These are phyloP conservation scores for Psilocybe mexicana DNA, from an alignment of 1,284 basidiomycete genomes.

Conservation along the genomic window DNA sequence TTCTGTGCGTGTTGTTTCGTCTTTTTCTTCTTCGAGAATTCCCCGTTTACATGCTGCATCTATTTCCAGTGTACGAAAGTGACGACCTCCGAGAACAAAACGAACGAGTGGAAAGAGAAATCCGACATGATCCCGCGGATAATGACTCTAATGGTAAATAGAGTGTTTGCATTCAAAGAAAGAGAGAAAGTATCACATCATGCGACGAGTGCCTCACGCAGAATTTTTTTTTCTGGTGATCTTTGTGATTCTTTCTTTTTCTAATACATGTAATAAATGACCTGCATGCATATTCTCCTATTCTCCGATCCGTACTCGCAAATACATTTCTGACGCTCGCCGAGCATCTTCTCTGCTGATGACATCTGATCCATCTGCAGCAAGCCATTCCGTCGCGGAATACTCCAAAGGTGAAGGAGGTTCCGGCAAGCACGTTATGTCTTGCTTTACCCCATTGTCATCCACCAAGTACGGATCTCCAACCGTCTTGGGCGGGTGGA, in stretches of 20 bases:
- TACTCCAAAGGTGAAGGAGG: slow-evolving; percentile 47
- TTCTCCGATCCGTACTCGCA: slow-evolving; percentile 14
- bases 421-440: slow-evolving; percentile 45
- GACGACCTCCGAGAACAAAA: slow-evolving; percentile 46
- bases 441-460: slow-evolving; percentile 53
- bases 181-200: not conserved
- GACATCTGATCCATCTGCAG: slow-evolving; percentile 2
- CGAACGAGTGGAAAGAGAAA: slow-evolving; percentile 44
- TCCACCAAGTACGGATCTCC: slow-evolving; percentile 45
- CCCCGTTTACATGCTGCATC: not conserved
- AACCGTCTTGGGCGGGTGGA: slow-evolving; percentile 40
- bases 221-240: not conserved
- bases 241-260: no score
- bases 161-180: not conserved
- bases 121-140: slow-evolving; percentile 22
- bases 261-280: no score
- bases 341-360: slow-evolving; percentile 10
- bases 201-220: not conserved
- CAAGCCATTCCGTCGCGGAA: slow-evolving; percentile 1
- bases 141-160: slow-evolving; percentile 12
- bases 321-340: slow-evolving; percentile 16
- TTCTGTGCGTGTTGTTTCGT: slow-evolving; percentile 46
- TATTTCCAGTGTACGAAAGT: slow-evolving; percentile 46
- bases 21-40: not conserved
- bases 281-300: not conserved